Evolutionary conservation across 495 filamentous ascomycete species (phyloP), one percentile per base, ranked within the genome.

Genomic region (Cudoniella acicularis): DNA sequence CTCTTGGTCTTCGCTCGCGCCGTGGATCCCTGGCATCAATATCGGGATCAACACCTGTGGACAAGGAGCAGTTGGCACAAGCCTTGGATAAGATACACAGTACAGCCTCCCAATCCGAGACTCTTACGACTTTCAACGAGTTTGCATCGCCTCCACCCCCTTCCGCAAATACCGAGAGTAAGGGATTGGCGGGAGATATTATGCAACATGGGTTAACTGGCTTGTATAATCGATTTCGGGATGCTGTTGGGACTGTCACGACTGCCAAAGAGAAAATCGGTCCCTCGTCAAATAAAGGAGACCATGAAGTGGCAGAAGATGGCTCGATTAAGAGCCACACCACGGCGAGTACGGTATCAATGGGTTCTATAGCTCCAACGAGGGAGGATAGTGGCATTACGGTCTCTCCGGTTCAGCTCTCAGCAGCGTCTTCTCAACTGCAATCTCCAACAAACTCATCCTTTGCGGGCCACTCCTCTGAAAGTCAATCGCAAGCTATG

Each of bases 41-140:
- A 13, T 82, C 84, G 16, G 81, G 76, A 17, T 71, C 71, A 3
- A 71, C 82, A 4, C 77, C 79, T 21, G 72, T 86, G 54, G 88
- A 92, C 68, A 85, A 81, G 67, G 87, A 89, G 53, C 65, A 65
- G 24, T 79, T 91, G 18, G 80, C 87, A 18, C 81, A 89, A 54
- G 79, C 87, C 13, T 81, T 97, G 30, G 89, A 94, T 70, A 84
- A 89, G 53, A 96, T 96, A 30, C 92, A 97, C 72, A 89, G 73
- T 16, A 78, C 87, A 20, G 90, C 92, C 4, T 92, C 87, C 63
- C 88, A 89, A 60, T 87, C 89, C 11, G 87, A 87, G 27, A 79
- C 82, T 30, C 76, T 96, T 11, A 96, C 91, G 10, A 91, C 89
- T 18, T 97, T 97, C 73, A 92, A 92, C 71, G 91, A 95, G 49